Evolutionary conservation across 2,329 filamentous ascomycete genomes (phyloP).

Genomic region (Aspergillus jensenii): DNA sequence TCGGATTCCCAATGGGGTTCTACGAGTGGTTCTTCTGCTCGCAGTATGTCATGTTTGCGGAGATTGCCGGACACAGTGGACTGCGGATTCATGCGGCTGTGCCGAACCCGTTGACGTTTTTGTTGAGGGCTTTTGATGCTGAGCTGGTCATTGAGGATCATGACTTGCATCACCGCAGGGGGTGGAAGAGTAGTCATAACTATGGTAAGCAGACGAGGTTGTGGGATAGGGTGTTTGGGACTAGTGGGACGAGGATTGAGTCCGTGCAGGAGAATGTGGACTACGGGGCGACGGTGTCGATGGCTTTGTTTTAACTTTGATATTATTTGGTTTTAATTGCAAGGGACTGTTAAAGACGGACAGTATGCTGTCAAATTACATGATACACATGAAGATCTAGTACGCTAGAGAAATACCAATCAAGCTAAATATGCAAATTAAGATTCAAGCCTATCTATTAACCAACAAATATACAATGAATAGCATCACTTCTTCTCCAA

Average conservation of each 20-base stretch:
- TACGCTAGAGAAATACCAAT: no score
- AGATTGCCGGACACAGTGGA: constrained; percentile 22
- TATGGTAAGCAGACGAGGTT: constrained; percentile 43
- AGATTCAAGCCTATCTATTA: no score
- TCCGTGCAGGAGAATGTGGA: constrained; percentile 31
- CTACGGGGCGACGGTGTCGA: constrained; percentile 21
- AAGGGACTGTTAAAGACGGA: no score
- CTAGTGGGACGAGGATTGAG: constrained; percentile 39
- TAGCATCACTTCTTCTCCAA: constrained; percentile 7
- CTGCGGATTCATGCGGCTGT: constrained; percentile 33
- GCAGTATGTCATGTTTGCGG: constrained; percentile 43
- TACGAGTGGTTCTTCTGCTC: constrained; percentile 51
- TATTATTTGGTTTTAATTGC: no score
- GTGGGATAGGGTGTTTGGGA: constrained; percentile 40
- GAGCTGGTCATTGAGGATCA: constrained; percentile 47
- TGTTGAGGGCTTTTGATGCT: constrained; percentile 33
- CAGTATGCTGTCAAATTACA: no score
- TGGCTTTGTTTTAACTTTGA: constrained; percentile 28
- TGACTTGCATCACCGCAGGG: constrained; percentile 40
- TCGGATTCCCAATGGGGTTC: constrained; percentile 47
- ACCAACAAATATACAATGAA: background rate
- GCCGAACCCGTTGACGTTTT: constrained; percentile 33
- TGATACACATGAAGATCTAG: no score
- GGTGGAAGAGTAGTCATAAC: constrained; percentile 40
- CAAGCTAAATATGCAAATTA: background rate